Evolutionary conservation across 306 rosid genomes (phyloP), one percentile per base, ranked within the genome.

Genomic region (Castanopsis chinensis): DNA sequence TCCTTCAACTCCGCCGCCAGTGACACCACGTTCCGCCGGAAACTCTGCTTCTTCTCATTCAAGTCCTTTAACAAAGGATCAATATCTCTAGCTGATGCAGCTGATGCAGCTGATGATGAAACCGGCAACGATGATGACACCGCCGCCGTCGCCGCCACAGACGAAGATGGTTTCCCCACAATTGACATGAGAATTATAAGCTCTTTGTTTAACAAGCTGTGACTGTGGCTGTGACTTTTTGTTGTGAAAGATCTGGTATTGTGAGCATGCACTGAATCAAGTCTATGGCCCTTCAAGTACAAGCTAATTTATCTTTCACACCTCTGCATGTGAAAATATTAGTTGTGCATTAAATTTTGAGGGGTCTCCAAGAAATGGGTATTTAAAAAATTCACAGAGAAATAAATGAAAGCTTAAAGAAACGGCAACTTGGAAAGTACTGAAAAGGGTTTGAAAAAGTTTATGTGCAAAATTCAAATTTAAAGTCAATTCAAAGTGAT

Each of bases 1-100:
- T 88, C 97, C 83, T 96, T 96, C 90, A 96, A 87, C 87, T 96
- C 99, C 2, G 88, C 81, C 3, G 99, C 99, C 63, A 96, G 81
- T 0, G 96, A 96, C 84, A 89, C 97, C 30, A 96, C 99, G 83
- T 93, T 93, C 30, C 98, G 86, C 72, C 97, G 82, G 82, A 96
- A 93, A 72, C 81, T 93, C 87, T 93, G 99, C 64, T 96, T 96
- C 57, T 83, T 96, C 80, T 96, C 97, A 71, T 90, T 89, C 83
- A 96, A 91, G 87, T 91, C 97, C 76, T 87, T 89, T 4, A 96
- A 85, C 87, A 90, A 63, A 0, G 99, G 98, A 86, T 93, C 99
- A 70, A 90, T 84, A 56, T 86, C 95, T 74, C 84, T 77, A 75
- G 67, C 82, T 1, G 86, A 37, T 30, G 55, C 15, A 3, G 82